A percentile compares a stretch with the other conserved stretches of the same genome.
phyloP scores from a whole-genome alignment of 306 rosid species.

The Castanea mollissima region DNA sequence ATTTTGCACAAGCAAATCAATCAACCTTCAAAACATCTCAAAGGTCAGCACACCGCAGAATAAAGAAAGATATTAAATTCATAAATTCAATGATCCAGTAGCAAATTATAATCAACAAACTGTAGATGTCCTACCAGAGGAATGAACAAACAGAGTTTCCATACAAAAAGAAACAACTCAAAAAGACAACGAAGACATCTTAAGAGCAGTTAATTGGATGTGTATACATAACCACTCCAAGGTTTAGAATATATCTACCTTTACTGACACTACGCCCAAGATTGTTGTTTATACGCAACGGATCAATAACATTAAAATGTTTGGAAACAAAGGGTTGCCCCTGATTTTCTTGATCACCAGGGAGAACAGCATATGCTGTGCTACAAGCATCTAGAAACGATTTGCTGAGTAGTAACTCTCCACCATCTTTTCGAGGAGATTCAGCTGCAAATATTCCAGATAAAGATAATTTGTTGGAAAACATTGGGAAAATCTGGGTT shows the following conservation, averaged over 20 bases:
- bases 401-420: slow-evolving; percentile 85
- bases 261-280: slow-evolving; percentile 99
- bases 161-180: background rate
- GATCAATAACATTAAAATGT: slow-evolving; percentile 95
- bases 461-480: background rate
- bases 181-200: background rate
- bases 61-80: background rate
- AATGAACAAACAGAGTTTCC: background rate
- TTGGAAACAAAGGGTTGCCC: slow-evolving; percentile 89
- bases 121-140: background rate
- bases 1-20: background rate
- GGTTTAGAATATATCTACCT: slow-evolving; percentile 48
- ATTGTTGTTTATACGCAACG: slow-evolving; percentile 93
- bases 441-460: slow-evolving; percentile 57
- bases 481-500: slow-evolving; percentile 9
- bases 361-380: slow-evolving; percentile 80
- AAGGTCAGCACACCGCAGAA: background rate
- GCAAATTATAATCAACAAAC: background rate
- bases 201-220: slow-evolving; percentile 1
- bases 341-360: slow-evolving; percentile 80
- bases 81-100: background rate
- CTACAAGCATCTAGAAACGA: slow-evolving; percentile 78
- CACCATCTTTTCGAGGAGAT: slow-evolving; percentile 92
- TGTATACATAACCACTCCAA: slow-evolving; percentile 12
- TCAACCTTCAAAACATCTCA: background rate